Conservation (phyloP, 1,284 basidiomycete species). For the Mycena sp. region DNA sequence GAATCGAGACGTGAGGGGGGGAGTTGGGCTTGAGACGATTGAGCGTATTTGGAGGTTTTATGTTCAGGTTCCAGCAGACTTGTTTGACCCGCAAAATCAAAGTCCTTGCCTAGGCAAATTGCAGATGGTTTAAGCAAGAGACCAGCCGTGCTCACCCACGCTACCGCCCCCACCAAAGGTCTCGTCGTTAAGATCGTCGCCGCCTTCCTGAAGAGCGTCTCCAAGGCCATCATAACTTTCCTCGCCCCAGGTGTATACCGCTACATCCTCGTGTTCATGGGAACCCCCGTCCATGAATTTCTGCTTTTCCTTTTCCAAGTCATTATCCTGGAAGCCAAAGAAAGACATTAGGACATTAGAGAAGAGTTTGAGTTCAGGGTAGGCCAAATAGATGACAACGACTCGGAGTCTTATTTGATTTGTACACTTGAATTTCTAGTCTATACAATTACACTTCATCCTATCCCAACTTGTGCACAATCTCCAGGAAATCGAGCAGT, state of each 20-base stretch:
- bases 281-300: conserved; percentile 57
- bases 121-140: conserved; percentile 18
- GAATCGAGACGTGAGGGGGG: conserved; percentile 6
- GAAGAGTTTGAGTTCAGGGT: not conserved
- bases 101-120: conserved; percentile 80
- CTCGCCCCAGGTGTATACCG: conserved; percentile 89
- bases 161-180: conserved; percentile 84
- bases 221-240: conserved; percentile 92
- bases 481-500: conserved; percentile 85
- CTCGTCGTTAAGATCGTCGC: conserved; percentile 94
- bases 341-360: conserved; percentile 72
- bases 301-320: conserved; percentile 70
- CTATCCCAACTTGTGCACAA: conserved; percentile 58
- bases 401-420: not conserved
- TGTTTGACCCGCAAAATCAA: conserved; percentile 75
- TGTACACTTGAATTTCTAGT: conserved; percentile 15
- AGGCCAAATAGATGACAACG: conserved; percentile 11
- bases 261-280: conserved; percentile 78
- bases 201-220: conserved; percentile 86
- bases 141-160: conserved; percentile 64
- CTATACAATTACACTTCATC: conserved; percentile 9
- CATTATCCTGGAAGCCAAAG: conserved; percentile 77
- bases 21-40: conserved; percentile 12
- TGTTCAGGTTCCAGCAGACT: conserved; percentile 26
- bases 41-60: conserved; percentile 8